phyloP scores from a whole-genome alignment of 176 grass and related monocot genomes.

The Cocos nucifera region DNA sequence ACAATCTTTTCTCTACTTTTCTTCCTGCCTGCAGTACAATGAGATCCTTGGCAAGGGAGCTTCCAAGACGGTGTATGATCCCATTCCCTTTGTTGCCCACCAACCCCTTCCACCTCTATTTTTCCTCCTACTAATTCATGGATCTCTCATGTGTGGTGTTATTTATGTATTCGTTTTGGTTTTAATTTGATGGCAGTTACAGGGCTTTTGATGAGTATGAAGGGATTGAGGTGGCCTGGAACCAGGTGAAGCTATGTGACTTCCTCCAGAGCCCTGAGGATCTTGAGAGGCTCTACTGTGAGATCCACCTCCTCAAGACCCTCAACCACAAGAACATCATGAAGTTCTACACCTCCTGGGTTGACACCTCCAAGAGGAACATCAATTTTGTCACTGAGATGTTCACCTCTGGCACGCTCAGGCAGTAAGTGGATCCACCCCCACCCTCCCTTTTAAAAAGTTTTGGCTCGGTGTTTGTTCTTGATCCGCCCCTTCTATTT shows the following conservation, averaged over 20 bases:
- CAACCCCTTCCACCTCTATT: background rate
- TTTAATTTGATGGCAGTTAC: constrained; percentile 41
- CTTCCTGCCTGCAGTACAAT: constrained; percentile 43
- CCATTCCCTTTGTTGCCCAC: background rate
- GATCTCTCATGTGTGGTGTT: background rate
- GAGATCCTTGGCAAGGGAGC: constrained; percentile 90
- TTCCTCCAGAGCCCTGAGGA: constrained; percentile 80
- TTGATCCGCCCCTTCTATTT: constrained; percentile 2
- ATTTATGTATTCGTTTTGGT: background rate
- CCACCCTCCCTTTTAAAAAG: background rate
- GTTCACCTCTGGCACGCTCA: constrained; percentile 95
- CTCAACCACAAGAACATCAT: constrained; percentile 94
- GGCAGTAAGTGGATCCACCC: constrained; percentile 47
- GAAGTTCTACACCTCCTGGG: constrained; percentile 95
- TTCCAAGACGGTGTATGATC: constrained; percentile 94
- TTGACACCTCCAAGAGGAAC: constrained; percentile 65
- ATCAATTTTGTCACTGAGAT: constrained; percentile 99
- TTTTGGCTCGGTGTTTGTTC: background rate
- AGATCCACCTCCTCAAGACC: constrained; percentile 97
- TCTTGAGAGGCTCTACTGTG: constrained; percentile 88
- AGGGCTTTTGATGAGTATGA: constrained; percentile 83
- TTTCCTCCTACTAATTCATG: background rate
- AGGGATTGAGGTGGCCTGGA: constrained; percentile 98
- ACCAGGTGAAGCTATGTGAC: constrained; percentile 89
- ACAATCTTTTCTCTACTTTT: constrained; percentile 11